These are phyloP conservation scores for Mucor indicus DNA, from an alignment of 371 early-diverging fungal species.

Conservation along the genomic window DNA sequence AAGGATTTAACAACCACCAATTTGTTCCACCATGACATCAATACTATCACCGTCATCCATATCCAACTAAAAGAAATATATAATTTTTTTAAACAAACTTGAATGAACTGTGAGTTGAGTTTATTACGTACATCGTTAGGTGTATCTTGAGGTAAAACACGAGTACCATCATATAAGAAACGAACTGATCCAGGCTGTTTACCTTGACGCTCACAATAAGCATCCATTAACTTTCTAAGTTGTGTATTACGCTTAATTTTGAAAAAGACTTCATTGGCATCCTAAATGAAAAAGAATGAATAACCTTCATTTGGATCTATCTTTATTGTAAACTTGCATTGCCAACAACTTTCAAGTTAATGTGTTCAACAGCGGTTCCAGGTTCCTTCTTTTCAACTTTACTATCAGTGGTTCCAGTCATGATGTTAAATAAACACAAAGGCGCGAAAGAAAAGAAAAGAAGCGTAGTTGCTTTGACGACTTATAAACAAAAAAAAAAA, in stretches of 20 bases:
- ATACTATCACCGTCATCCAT: constrained; percentile 96
- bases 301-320: background rate
- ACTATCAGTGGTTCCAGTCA: no score
- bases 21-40: constrained; percentile 89
- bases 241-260: constrained; percentile 91
- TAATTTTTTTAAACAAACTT: no score
- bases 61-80: no score
- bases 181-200: constrained; percentile 74
- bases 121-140: constrained; percentile 70
- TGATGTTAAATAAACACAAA: no score
- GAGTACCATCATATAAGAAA: constrained; percentile 86
- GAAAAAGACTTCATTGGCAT: constrained; percentile 77
- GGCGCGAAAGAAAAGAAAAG: no score
- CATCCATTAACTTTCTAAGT: constrained; percentile 90
- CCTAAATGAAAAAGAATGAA: constrained; percentile 8
- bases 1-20: constrained; percentile 77
- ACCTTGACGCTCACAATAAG: constrained; percentile 82
- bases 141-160: constrained; percentile 73
- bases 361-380: constrained; percentile 61
- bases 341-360: constrained; percentile 87
- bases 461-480: no score
- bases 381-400: constrained; percentile 44
- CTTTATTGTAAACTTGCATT: constrained; percentile 59
- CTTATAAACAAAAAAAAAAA: no score
- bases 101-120: no score